Conservation (phyloP, 2,329 filamentous ascomycete species). For the Aspergillus ustus region DNA sequence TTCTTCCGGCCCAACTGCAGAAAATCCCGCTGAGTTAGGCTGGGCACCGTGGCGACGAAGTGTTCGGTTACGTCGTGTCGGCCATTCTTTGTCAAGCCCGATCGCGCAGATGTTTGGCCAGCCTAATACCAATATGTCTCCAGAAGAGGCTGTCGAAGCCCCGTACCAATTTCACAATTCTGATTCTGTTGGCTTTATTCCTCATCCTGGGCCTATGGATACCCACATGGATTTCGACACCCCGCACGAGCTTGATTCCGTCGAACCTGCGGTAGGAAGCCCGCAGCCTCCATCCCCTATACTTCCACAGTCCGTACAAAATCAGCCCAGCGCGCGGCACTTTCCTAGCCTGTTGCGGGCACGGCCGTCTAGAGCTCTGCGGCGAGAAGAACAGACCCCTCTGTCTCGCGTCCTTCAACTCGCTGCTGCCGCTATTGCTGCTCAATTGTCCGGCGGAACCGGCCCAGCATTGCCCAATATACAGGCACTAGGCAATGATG, state of each 20-base stretch:
- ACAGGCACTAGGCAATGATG: slow-evolving; percentile 58
- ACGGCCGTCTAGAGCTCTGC: slow-evolving; percentile 57
- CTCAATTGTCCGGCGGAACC: slow-evolving; percentile 66
- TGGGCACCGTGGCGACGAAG: slow-evolving; percentile 46
- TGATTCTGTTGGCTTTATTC: slow-evolving; percentile 40
- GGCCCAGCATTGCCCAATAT: slow-evolving; percentile 60
- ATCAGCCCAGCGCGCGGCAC: slow-evolving; percentile 40
- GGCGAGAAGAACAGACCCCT: slow-evolving; percentile 65
- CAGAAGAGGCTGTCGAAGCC: slow-evolving; percentile 29
- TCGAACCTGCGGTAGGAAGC: slow-evolving; percentile 44
- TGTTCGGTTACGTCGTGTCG: slow-evolving; percentile 47
- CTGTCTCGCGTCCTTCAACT: slow-evolving; percentile 66
- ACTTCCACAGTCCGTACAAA: slow-evolving; percentile 33
- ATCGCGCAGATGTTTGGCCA: slow-evolving; percentile 52
- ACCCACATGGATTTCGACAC: slow-evolving; percentile 47
- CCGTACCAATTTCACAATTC: slow-evolving; percentile 36
- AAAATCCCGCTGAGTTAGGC: slow-evolving; percentile 32
- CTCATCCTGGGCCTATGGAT: slow-evolving; percentile 45
- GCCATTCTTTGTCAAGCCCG: slow-evolving; percentile 49
- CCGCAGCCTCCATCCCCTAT: slow-evolving; percentile 34
- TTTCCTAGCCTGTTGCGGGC: slow-evolving; percentile 53
- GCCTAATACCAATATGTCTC: slow-evolving; percentile 31
- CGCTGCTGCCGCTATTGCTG: slow-evolving; percentile 67
- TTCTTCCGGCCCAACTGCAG: slow-evolving; percentile 32
- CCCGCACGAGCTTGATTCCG: slow-evolving; percentile 47